phyloP scores from a whole-genome alignment of 169 alveolate species.

The Babesia gibsoni region DNA sequence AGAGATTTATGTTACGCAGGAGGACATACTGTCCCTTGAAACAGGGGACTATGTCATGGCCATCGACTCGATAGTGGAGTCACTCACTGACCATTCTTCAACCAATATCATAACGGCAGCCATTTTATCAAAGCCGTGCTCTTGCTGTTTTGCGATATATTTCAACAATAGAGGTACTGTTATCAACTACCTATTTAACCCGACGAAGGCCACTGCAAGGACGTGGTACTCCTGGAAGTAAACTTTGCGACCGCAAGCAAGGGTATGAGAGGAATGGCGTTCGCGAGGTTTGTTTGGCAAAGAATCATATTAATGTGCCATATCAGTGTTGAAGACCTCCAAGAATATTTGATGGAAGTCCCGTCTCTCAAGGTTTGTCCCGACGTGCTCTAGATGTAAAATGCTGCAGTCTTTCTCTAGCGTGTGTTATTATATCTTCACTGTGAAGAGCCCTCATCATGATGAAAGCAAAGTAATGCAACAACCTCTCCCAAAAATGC shows the following conservation, averaged over 20 bases:
- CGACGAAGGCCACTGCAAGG: constrained; percentile 22
- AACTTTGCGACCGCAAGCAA: constrained; percentile 1
- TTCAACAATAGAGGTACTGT: constrained; percentile 43
- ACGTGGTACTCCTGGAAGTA: constrained; percentile 40
- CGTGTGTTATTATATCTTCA: constrained; percentile 5
- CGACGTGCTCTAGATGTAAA: background rate
- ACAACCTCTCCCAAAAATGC: background rate
- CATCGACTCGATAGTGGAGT: constrained; percentile 28
- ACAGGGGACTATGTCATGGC: constrained; percentile 45
- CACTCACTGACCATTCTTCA: constrained; percentile 13
- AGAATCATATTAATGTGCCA: no score
- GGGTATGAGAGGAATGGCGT: constrained; percentile 22
- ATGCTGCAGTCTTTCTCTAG: background rate
- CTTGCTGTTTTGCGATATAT: constrained; percentile 30
- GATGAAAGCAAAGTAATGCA: background rate
- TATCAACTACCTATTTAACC: background rate
- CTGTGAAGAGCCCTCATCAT: constrained; percentile 1
- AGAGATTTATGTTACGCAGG: background rate
- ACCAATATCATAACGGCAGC: constrained; percentile 15
- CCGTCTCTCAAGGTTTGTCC: constrained; percentile 23
- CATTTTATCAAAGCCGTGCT: constrained; percentile 8
- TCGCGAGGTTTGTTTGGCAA: constrained; percentile 39
- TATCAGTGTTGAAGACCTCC: constrained; percentile 36
- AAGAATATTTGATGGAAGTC: constrained; percentile 33
- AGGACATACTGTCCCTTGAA: constrained; percentile 32